A percentile compares a stretch with the other conserved stretches of the same genome.
These are phyloP conservation scores for Leishmania mexicana DNA, from an alignment of 208 protist species.

Conservation along the genomic window DNA sequence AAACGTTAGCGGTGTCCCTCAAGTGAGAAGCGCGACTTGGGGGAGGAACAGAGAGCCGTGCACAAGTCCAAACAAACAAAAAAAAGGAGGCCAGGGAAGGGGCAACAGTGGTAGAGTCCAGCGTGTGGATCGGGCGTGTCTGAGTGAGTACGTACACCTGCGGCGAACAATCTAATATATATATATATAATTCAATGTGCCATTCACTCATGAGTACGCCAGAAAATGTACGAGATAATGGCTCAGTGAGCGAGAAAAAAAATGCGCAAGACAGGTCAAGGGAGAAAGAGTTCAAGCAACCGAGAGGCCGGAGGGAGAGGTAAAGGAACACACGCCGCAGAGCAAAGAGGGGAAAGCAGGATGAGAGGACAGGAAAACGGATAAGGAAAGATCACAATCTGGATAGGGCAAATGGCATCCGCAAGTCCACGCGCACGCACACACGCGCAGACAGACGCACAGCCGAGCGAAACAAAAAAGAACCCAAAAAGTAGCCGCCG, in stretches of 20 bases:
- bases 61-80: background rate
- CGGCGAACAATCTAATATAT: background rate
- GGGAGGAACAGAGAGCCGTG: background rate
- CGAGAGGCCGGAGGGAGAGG: background rate
- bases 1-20: background rate
- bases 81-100: background rate
- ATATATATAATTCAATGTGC: background rate
- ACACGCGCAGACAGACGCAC: background rate
- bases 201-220: background rate
- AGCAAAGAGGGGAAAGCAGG: background rate
- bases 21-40: background rate
- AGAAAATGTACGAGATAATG: background rate
- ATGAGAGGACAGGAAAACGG: background rate
- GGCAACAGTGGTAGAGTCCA: background rate
- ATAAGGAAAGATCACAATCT: background rate
- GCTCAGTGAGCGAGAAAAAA: background rate
- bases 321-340: background rate
- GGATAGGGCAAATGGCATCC: background rate
- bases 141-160: background rate
- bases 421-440: background rate
- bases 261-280: background rate
- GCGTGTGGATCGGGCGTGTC: background rate
- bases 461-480: slow-evolving; percentile 3
- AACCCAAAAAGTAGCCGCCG: background rate
- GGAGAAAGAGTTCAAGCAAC: background rate